A percentile compares a stretch with the other conserved stretches of the same genome.
phyloP scores from a whole-genome alignment of 352 stramenopile species.

The Pythium pyrilobum region DNA sequence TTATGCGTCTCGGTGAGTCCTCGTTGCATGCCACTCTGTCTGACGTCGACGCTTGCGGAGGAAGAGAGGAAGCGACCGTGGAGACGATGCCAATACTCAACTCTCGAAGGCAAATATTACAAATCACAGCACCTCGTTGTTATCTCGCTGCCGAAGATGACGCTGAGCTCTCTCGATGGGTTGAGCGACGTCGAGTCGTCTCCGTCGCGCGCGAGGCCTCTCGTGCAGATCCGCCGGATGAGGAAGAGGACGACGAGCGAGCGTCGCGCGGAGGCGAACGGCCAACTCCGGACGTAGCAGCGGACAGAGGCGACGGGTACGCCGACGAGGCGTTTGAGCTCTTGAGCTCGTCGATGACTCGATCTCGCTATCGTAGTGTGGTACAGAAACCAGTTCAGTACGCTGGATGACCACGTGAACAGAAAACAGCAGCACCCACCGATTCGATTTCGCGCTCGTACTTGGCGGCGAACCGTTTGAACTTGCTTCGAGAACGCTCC shows the following conservation, averaged over 20 bases:
- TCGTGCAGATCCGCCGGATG: neutral
- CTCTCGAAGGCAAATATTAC: too few relatives aligned
- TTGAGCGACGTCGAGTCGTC: neutral
- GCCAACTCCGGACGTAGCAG: neutral
- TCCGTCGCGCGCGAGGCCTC: neutral
- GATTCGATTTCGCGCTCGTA: conserved; percentile 83
- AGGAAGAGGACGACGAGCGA: neutral
- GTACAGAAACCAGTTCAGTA: too few relatives aligned
- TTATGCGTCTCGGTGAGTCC: too few relatives aligned
- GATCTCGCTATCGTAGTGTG: conserved; percentile 24
- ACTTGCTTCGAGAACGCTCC: conserved; percentile 80
- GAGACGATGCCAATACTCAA: too few relatives aligned
- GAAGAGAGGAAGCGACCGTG: too few relatives aligned
- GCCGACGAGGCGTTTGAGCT: conserved; percentile 22
- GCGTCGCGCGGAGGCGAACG: neutral
- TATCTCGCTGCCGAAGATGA: neutral
- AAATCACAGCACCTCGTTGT: too few relatives aligned
- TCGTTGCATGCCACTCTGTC: too few relatives aligned
- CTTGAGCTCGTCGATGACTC: conserved; percentile 31
- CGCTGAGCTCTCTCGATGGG: neutral
- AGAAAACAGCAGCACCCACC: conserved; percentile 25
- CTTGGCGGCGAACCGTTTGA: conserved; percentile 80
- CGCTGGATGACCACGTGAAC: too few relatives aligned
- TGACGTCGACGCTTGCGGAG: too few relatives aligned
- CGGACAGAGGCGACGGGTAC: conserved; percentile 8